Evolutionary conservation across 2,329 filamentous ascomycete species (phyloP).

Genomic region (Fusarium buharicum): DNA sequence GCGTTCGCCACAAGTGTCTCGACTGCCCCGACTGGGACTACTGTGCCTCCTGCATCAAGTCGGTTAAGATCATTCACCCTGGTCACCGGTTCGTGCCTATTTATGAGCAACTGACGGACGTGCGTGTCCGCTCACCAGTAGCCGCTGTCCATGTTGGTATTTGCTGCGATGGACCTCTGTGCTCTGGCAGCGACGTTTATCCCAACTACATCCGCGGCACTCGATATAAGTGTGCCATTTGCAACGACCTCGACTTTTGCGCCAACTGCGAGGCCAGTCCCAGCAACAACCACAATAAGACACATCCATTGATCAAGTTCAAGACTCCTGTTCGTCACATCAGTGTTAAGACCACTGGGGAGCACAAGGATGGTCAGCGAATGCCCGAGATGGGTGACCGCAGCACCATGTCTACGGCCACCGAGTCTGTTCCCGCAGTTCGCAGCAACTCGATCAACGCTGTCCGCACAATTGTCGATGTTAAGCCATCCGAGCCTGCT

Average conservation of each 20-base stretch:
- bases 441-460: constrained; percentile 60
- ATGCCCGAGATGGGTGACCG: constrained; percentile 79
- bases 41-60: constrained; percentile 79
- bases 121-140: constrained; percentile 35
- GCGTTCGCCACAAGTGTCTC: constrained; percentile 95
- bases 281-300: constrained; percentile 86
- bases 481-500: constrained; percentile 69
- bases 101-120: constrained; percentile 72
- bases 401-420: constrained; percentile 57
- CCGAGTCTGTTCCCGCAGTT: constrained; percentile 55
- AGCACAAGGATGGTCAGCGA: constrained; percentile 73
- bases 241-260: constrained; percentile 95
- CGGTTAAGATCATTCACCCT: constrained; percentile 76
- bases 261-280: constrained; percentile 92
- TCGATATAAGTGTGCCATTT: constrained; percentile 97
- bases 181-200: constrained; percentile 65
- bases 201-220: constrained; percentile 82
- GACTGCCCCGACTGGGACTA: constrained; percentile 98
- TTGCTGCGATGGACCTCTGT: constrained; percentile 94
- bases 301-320: constrained; percentile 97
- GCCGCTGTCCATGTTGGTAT: constrained; percentile 78
- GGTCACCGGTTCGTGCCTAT: constrained; percentile 89
- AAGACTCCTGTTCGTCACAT: constrained; percentile 91
- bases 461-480: constrained; percentile 78
- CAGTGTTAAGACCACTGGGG: constrained; percentile 84